phyloP scores from a whole-genome alignment of 768 basidiomycete genomes.

The Xerocomus spinulosus region DNA sequence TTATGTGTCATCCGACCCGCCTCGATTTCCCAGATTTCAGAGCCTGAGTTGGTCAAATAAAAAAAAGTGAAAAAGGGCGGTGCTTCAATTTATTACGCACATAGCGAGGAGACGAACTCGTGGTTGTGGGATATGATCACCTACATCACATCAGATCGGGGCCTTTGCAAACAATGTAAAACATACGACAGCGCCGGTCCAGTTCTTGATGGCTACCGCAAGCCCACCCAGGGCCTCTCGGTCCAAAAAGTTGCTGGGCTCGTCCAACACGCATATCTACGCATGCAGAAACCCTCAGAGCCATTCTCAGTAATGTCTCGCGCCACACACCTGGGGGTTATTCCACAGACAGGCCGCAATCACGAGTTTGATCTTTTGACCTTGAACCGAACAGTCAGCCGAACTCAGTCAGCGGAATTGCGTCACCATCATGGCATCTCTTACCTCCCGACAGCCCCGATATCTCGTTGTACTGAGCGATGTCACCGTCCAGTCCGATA shows the following conservation, averaged over 20 bases:
- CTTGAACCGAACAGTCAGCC: conserved; percentile 33
- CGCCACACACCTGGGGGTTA: conserved; percentile 70
- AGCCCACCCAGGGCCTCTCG: conserved; percentile 93
- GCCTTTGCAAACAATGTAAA: conserved; percentile 10
- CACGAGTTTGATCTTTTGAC: conserved; percentile 96
- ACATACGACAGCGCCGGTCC: conserved; percentile 83
- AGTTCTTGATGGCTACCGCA: conserved; percentile 91
- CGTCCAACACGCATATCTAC: conserved; percentile 71
- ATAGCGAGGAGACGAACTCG: conserved; percentile 80
- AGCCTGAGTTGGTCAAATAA: conserved; percentile 43
- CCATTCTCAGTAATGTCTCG: background rate
- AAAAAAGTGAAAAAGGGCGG: conserved; percentile 12
- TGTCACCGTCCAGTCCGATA: conserved; percentile 94
- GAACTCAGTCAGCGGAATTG: too few relatives aligned
- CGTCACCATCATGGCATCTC: conserved; percentile 16
- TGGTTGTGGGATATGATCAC: conserved; percentile 96
- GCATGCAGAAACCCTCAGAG: conserved; percentile 34
- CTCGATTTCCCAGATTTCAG: conserved; percentile 95
- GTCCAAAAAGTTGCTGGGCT: conserved; percentile 96
- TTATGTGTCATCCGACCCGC: conserved; percentile 79
- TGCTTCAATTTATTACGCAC: conserved; percentile 41
- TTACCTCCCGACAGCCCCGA: conserved; percentile 87
- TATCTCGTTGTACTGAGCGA: conserved; percentile 97
- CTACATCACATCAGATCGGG: conserved; percentile 35
- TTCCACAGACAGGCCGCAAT: conserved; percentile 96